These are phyloP conservation scores for Lactarius vividus DNA, from an alignment of 768 basidiomycete species.

Conservation along the genomic window DNA sequence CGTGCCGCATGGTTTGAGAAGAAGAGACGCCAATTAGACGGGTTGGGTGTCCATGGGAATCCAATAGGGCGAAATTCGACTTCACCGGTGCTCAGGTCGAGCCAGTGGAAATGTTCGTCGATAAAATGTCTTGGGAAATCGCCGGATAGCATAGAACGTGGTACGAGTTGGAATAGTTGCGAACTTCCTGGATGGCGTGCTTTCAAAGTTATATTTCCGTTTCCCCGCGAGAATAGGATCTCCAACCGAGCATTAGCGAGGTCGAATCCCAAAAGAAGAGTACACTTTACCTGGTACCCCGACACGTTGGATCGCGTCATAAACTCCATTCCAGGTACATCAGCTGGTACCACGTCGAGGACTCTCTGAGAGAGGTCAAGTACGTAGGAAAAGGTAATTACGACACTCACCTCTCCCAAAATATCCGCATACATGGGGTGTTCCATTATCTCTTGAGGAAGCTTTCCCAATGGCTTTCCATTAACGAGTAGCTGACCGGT, in stretches of 20 bases:
- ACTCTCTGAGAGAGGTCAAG: neutral
- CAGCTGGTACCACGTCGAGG: constrained; percentile 14
- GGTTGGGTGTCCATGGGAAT: constrained; percentile 33
- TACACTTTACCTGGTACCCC: constrained; percentile 5
- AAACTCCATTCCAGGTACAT: constrained; percentile 8
- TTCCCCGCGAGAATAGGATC: constrained; percentile 3
- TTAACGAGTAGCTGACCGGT: constrained; percentile 42
- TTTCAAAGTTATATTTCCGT: constrained; percentile 2
- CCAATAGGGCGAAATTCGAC: constrained; percentile 37
- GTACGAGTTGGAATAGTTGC: constrained; percentile 35
- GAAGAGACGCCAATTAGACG: constrained; percentile 33
- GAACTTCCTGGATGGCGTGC: neutral
- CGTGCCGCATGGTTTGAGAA: neutral
- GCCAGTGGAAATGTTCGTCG: constrained; percentile 38
- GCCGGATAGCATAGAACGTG: constrained; percentile 29
- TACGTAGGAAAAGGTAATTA: neutral
- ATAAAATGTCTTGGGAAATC: constrained; percentile 37
- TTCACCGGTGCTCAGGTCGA: constrained; percentile 28
- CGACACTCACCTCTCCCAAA: constrained; percentile 34
- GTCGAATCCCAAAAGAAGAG: neutral
- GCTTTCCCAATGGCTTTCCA: constrained; percentile 40
- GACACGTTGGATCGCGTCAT: constrained; percentile 13
- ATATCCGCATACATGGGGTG: constrained; percentile 38
- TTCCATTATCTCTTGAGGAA: constrained; percentile 36
- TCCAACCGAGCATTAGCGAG: neutral